Conservation (phyloP, 2,329 filamentous ascomycete genomes). For the Fusarium continuum region DNA sequence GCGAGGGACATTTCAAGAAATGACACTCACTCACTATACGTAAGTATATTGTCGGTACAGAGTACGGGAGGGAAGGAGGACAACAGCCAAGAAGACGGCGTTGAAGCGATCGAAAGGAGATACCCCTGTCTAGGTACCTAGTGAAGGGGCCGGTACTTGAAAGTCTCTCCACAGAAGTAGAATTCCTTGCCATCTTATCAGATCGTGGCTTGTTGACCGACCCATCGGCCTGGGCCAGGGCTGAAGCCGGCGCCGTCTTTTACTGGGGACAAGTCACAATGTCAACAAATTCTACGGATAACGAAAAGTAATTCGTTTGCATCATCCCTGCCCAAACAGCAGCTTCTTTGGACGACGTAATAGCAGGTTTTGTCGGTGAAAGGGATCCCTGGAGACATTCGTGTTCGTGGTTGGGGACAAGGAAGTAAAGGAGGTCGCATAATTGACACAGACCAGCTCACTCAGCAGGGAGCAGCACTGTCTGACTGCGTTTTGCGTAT, state of each 20-base stretch:
- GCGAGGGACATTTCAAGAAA: conserved; percentile 11
- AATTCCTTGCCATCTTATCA: conserved; percentile 42
- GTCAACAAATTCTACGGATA: not conserved
- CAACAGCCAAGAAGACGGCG: not conserved
- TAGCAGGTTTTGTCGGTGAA: conserved; percentile 31
- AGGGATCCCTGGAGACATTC: conserved; percentile 13
- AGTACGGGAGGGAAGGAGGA: not conserved
- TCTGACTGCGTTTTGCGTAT: conserved; percentile 15
- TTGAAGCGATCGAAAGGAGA: conserved; percentile 14
- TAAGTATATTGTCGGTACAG: conserved; percentile 2
- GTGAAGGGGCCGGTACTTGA: conserved; percentile 25
- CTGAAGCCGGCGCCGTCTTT: conserved; percentile 6
- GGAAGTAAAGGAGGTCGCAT: conserved; percentile 16
- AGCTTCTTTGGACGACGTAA: not conserved
- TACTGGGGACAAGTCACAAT: conserved; percentile 5
- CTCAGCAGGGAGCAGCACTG: conserved; percentile 4
- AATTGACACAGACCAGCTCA: conserved; percentile 21
- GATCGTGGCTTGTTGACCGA: conserved; percentile 36
- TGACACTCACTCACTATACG: not conserved
- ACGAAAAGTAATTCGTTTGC: conserved; percentile 16
- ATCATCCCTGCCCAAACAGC: conserved; percentile 4
- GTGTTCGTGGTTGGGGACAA: conserved; percentile 1
- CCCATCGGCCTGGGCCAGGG: conserved; percentile 33
- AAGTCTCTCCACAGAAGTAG: conserved; percentile 35
- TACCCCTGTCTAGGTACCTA: conserved; percentile 8